These are phyloP conservation scores for Colletotrichum spinosum DNA, from an alignment of 2,329 filamentous ascomycete genomes.

Conservation along the genomic window DNA sequence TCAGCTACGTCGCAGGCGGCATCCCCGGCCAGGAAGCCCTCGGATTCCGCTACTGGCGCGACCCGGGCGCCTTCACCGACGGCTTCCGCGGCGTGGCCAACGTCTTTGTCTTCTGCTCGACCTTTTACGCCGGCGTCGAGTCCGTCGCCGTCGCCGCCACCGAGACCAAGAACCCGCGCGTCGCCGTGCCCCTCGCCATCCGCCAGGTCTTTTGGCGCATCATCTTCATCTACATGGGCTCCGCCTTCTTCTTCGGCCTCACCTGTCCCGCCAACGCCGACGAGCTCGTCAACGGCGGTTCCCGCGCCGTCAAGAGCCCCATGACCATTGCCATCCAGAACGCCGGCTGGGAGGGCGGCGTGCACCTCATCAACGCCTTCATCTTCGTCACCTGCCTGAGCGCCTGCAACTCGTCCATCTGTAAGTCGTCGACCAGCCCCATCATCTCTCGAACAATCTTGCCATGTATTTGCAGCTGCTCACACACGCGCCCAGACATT, in stretches of 20 bases:
- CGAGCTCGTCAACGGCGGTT: slow-evolving; percentile 70
- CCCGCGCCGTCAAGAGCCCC: slow-evolving; percentile 75
- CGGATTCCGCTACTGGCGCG: slow-evolving; percentile 78
- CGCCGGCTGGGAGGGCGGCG: slow-evolving; percentile 78
- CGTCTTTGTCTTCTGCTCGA: slow-evolving; percentile 77
- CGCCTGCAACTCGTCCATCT: slow-evolving; percentile 81
- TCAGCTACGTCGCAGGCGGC: slow-evolving; percentile 74
- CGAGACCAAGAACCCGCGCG: slow-evolving; percentile 68
- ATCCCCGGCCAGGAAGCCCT: slow-evolving; percentile 67
- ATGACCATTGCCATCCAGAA: slow-evolving; percentile 81
- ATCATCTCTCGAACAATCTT: no score
- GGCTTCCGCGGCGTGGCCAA: slow-evolving; percentile 74
- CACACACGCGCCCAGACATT: slow-evolving; percentile 59
- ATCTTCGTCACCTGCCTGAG: slow-evolving; percentile 79
- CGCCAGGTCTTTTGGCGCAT: slow-evolving; percentile 72
- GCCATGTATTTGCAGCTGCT: no score
- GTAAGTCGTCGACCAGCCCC: neutral
- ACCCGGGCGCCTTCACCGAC: slow-evolving; percentile 77
- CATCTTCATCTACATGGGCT: slow-evolving; percentile 74
- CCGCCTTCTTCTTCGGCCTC: slow-evolving; percentile 80
- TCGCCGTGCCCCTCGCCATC: slow-evolving; percentile 68
- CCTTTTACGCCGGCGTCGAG: slow-evolving; percentile 77
- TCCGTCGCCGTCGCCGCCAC: slow-evolving; percentile 72
- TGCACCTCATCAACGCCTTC: slow-evolving; percentile 82
- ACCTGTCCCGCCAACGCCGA: slow-evolving; percentile 77